These are phyloP conservation scores for Lonicera japonica DNA, from an alignment of 129 eudicot species.

Conservation along the genomic window DNA sequence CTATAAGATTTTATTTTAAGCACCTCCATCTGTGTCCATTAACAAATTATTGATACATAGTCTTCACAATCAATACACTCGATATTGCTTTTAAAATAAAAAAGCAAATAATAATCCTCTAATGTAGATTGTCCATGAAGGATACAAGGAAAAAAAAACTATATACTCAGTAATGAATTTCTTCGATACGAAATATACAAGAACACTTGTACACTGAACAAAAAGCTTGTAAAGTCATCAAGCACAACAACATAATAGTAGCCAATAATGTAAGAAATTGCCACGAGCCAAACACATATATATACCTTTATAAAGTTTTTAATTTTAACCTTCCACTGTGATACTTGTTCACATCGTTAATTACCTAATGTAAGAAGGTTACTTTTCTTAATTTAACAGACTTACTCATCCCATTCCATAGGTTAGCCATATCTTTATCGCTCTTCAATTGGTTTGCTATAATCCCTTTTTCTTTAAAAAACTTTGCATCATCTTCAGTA, in stretches of 20 bases:
- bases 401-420: slow-evolving; percentile 80
- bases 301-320: slow-evolving; percentile 32
- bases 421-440: slow-evolving; percentile 65
- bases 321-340: slow-evolving; percentile 35
- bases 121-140: background rate
- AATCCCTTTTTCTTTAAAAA: slow-evolving; percentile 45
- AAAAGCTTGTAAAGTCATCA: slow-evolving; percentile 44
- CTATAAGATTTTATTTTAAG: no score
- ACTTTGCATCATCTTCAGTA: slow-evolving; percentile 47
- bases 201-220: slow-evolving; percentile 29
- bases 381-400: slow-evolving; percentile 55
- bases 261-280: slow-evolving; percentile 45
- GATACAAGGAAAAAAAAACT: background rate
- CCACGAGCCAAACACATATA: slow-evolving; percentile 64
- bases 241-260: slow-evolving; percentile 38
- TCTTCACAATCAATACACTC: no score
- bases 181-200: slow-evolving; percentile 7
- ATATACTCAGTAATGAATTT: background rate
- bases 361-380: slow-evolving; percentile 46
- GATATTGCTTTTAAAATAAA: background rate
- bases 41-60: no score
- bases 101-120: background rate
- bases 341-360: slow-evolving; percentile 56
- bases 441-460: slow-evolving; percentile 59
- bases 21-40: no score